Conservation (phyloP, 306 rosid genomes). For the Astragalus glycyphyllos region DNA sequence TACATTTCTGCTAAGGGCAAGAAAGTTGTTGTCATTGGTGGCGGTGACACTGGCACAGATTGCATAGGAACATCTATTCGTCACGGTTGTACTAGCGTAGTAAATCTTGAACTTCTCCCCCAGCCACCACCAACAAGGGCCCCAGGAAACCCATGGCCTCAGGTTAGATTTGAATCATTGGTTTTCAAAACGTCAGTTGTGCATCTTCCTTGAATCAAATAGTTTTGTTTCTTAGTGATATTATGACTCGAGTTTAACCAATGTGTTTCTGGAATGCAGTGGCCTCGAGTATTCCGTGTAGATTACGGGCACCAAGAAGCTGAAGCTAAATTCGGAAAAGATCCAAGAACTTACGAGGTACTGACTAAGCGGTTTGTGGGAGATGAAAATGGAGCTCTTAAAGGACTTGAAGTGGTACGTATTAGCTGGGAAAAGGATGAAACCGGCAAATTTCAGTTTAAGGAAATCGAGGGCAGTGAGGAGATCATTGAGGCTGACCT, state of each 20-base stretch:
- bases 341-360: slow-evolving; percentile 92
- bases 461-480: slow-evolving; percentile 93
- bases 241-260: slow-evolving; percentile 28
- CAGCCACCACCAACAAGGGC: slow-evolving; percentile 87
- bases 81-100: slow-evolving; percentile 76
- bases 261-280: slow-evolving; percentile 59
- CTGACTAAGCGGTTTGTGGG: slow-evolving; percentile 91
- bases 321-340: slow-evolving; percentile 85
- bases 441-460: slow-evolving; percentile 75
- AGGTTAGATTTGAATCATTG: slow-evolving; percentile 58
- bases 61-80: slow-evolving; percentile 97
- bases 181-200: background rate
- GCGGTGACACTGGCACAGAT: slow-evolving; percentile 99
- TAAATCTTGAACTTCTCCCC: slow-evolving; percentile 81
- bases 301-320: slow-evolving; percentile 99
- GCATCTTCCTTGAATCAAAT: background rate
- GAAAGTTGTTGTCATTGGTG: slow-evolving; percentile 94
- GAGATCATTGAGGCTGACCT: slow-evolving; percentile 88
- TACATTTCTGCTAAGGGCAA: slow-evolving; percentile 96
- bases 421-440: slow-evolving; percentile 94
- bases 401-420: slow-evolving; percentile 83
- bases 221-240: background rate
- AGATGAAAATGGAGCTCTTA: slow-evolving; percentile 79
- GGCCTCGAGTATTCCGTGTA: slow-evolving; percentile 94
- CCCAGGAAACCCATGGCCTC: slow-evolving; percentile 99